Evolutionary conservation across 257 asterid genomes (phyloP).

Genomic region (Forsythia suspensa): DNA sequence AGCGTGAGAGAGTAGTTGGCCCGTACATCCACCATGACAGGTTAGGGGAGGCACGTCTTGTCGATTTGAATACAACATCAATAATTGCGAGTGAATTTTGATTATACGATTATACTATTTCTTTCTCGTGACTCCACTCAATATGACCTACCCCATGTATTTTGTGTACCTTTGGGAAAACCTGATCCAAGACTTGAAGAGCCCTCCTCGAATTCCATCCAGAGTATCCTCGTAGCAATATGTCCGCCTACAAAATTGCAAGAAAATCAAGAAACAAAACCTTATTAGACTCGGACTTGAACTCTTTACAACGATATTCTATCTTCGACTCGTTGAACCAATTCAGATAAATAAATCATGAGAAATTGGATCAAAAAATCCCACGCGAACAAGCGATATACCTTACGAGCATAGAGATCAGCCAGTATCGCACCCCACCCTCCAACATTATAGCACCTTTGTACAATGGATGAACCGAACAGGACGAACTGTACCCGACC

Average conservation of each 20-base stretch:
- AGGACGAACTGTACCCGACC: conserved; percentile 51
- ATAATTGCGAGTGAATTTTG: too few relatives aligned
- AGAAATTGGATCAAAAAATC: too few relatives aligned
- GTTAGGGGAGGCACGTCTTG: too few relatives aligned
- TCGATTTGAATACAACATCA: too few relatives aligned
- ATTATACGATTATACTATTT: too few relatives aligned
- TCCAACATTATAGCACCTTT: conserved; percentile 38
- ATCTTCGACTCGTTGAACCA: not conserved
- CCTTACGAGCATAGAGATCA: conserved; percentile 59
- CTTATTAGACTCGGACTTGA: too few relatives aligned
- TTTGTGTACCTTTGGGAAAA: conserved; percentile 68
- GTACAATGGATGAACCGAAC: conserved; percentile 67
- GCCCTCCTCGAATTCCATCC: conserved; percentile 90
- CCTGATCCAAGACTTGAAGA: conserved; percentile 51
- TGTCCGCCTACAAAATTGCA: conserved; percentile 54
- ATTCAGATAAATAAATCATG: too few relatives aligned
- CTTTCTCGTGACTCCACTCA: too few relatives aligned
- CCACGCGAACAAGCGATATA: not conserved
- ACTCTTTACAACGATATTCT: not conserved
- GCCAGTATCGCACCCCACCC: conserved; percentile 66
- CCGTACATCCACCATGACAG: too few relatives aligned
- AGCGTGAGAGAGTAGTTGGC: too few relatives aligned
- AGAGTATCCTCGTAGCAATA: conserved; percentile 67
- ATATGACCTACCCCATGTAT: not conserved
- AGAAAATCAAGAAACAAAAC: not conserved